Conservation (phyloP, 177 flowering plant genomes). For the Tripterygium wilfordii region DNA sequence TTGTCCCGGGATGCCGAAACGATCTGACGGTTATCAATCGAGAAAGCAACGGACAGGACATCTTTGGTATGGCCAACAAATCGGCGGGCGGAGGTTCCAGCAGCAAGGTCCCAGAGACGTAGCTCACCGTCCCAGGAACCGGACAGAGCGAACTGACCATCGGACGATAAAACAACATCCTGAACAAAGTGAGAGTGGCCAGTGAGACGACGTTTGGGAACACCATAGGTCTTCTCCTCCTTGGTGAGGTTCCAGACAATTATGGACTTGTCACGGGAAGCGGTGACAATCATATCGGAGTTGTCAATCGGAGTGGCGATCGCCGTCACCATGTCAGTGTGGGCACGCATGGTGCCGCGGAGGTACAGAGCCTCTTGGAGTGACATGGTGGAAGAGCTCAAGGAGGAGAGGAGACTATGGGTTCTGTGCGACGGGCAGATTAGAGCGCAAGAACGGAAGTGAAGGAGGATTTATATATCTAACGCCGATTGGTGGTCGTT, state of each 20-base stretch:
- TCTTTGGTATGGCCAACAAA: constrained; percentile 71
- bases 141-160: constrained; percentile 72
- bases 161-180: constrained; percentile 80
- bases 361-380: too few relatives aligned
- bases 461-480: too few relatives aligned
- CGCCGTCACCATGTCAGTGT: constrained; percentile 73
- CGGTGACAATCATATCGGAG: constrained; percentile 55
- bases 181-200: constrained; percentile 69
- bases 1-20: constrained; percentile 83
- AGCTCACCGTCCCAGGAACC: constrained; percentile 80
- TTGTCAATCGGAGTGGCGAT: constrained; percentile 67
- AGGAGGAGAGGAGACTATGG: too few relatives aligned
- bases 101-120: constrained; percentile 63
- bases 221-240: constrained; percentile 45
- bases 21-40: constrained; percentile 71
- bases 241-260: constrained; percentile 56
- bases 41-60: constrained; percentile 68
- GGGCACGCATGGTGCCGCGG: constrained; percentile 66
- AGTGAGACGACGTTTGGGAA: constrained; percentile 55
- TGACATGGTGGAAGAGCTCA: too few relatives aligned
- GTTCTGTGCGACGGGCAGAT: too few relatives aligned
- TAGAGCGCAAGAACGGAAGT: too few relatives aligned
- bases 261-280: constrained; percentile 69
- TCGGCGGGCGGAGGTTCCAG: constrained; percentile 54
- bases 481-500: too few relatives aligned